Base-by-base conservation (phyloP, 2,329 filamentous ascomycete species). In the Cryphonectria carpinicola region DNA sequence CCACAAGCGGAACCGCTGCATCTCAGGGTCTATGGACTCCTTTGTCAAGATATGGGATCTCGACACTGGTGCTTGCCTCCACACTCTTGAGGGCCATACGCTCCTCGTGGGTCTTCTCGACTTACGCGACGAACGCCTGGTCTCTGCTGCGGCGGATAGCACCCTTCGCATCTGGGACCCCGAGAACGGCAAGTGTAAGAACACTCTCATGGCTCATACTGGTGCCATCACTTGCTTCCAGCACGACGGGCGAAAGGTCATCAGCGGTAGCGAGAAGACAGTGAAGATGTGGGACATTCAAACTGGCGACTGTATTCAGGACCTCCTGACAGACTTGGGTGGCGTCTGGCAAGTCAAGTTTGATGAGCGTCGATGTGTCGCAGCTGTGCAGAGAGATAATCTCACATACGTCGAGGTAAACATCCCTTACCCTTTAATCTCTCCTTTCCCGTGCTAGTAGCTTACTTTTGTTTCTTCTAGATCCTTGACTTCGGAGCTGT, bases 301-400 rank as follows among this genome's bases (percentile, higher is more conserved):
- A 76, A 97, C 92, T 1, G 96, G 96, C 65, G 93, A 98, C 76
- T 98, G 94, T 79, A 90, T 97, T 67, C 93, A 95, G 75, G 95
- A 99, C 80, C 87, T 99, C 58, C 85, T 99, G 77, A 97, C 94
- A 19, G 95, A 98, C 77, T 86, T 99, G 49, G 95, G 92, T 75
- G 95, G 95, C n/a, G 96, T 99, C 10, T 99, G 96, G 96, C 96
- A 99, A 83, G 96, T 99, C 77, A 96, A 96, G 77, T 99, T 99
- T 82, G 95, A 99, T 77, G 94, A 97, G 78, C 88, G 96, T 75
- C 89, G 95, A 79, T 99, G 96, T 80, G 96, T 99, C 70, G 96
- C 96, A 71, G 96, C 96, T 61, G 96, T 99, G 70, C 96, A 99
- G 84, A 89, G 96, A 69, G 94, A 97, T 74, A 91, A 90, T 76